Conservation (phyloP, 2,329 filamentous ascomycete genomes). For the Stemphylium lycopersici region DNA sequence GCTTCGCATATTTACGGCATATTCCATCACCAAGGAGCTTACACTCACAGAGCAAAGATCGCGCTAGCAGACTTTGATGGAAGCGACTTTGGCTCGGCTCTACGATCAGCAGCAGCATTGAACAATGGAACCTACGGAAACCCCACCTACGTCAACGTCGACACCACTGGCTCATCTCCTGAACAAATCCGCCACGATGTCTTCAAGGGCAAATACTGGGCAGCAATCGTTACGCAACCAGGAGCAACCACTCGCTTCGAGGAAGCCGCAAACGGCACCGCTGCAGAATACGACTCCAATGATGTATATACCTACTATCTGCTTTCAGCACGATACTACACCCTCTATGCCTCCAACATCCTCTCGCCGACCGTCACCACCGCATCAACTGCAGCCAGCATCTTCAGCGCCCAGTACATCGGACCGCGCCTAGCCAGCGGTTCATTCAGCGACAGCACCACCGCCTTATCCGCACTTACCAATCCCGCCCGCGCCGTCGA, state of each 20-base stretch:
- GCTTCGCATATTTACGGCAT: slow-evolving; percentile 17
- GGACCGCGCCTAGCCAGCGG: slow-evolving; percentile 17
- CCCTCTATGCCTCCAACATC: slow-evolving; percentile 13
- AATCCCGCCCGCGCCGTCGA: no score
- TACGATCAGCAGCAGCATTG: slow-evolving; percentile 11
- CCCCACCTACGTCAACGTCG: slow-evolving; percentile 17
- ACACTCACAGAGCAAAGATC: slow-evolving; percentile 14
- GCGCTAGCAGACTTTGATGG: slow-evolving; percentile 23
- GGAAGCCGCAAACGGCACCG: slow-evolving; percentile 15
- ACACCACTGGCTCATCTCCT: slow-evolving; percentile 8
- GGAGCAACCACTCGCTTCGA: slow-evolving; percentile 18
- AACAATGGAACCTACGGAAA: slow-evolving; percentile 18
- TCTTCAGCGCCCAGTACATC: slow-evolving; percentile 12
- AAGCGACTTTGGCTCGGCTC: slow-evolving; percentile 14
- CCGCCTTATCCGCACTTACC: background rate
- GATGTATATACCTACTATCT: slow-evolving; percentile 19
- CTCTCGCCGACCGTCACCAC: slow-evolving; percentile 13
- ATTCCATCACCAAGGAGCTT: slow-evolving; percentile 12
- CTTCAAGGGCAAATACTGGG: slow-evolving; percentile 22
- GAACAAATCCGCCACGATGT: slow-evolving; percentile 16
- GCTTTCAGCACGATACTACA: background rate
- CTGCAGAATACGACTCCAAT: slow-evolving; percentile 10
- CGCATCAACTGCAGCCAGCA: slow-evolving; percentile 7
- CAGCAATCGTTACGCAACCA: slow-evolving; percentile 13
- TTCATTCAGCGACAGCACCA: background rate